These are phyloP conservation scores for Aspergillus aculeatus DNA, from an alignment of 2,329 filamentous ascomycete species.

Conservation along the genomic window DNA sequence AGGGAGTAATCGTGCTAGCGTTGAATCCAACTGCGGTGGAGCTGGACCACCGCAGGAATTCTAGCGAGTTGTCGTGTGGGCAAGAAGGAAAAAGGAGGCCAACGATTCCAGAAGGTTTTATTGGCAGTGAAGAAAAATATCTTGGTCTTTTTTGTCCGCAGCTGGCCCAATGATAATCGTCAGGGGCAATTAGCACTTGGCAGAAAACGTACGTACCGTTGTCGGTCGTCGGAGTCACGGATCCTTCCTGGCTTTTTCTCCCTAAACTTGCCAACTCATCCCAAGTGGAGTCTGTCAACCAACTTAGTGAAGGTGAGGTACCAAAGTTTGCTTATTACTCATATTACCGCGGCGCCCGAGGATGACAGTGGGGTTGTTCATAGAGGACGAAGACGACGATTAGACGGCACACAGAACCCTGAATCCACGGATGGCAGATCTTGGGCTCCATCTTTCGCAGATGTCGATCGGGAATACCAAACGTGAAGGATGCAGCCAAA, in stretches of 20 bases:
- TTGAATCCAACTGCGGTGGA: not conserved
- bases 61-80: conserved; percentile 3
- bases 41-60: conserved; percentile 7
- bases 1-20: conserved; percentile 3
- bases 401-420: not conserved
- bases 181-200: conserved; percentile 8
- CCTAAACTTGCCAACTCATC: conserved; percentile 21
- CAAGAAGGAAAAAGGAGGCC: conserved; percentile 6
- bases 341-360: conserved; percentile 3
- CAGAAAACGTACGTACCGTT: not conserved
- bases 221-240: conserved; percentile 8
- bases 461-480: not conserved
- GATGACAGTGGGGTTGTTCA: conserved; percentile 3
- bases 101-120: conserved; percentile 13
- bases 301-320: conserved; percentile 5
- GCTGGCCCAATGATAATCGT: conserved; percentile 19
- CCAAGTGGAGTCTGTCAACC: conserved; percentile 16
- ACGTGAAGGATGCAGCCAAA: not conserved
- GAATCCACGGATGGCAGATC: not conserved
- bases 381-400: not conserved
- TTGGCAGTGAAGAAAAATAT: conserved; percentile 16
- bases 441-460: not conserved
- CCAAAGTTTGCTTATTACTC: conserved; percentile 4
- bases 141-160: conserved; percentile 2
- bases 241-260: conserved; percentile 3